Evolutionary conservation across 345 rosid species (phyloP).

Genomic region (Moricandia arvensis): DNA sequence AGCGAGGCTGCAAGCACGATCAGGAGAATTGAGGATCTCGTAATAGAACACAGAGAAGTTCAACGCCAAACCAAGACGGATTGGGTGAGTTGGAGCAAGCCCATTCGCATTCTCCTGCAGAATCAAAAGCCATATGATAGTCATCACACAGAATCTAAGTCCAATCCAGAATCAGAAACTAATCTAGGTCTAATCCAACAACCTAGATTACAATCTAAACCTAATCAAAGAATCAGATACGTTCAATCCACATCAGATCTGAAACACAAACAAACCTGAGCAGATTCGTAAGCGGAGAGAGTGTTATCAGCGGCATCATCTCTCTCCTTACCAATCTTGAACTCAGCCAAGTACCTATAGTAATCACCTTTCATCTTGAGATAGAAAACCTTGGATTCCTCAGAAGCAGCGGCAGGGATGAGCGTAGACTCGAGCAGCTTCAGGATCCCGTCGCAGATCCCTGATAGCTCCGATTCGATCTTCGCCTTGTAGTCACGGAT

Average conservation of each 20-base stretch:
- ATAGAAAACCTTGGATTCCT: constrained; percentile 81
- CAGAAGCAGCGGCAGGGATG: constrained; percentile 59
- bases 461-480: constrained; percentile 74
- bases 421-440: constrained; percentile 72
- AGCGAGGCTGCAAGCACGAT: constrained; percentile 86
- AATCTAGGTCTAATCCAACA: neutral
- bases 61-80: constrained; percentile 80
- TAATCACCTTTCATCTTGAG: constrained; percentile 88
- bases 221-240: neutral
- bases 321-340: constrained; percentile 72
- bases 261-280: constrained; percentile 58
- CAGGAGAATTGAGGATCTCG: constrained; percentile 85
- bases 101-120: constrained; percentile 72
- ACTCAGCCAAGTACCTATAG: constrained; percentile 84
- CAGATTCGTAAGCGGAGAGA: constrained; percentile 71
- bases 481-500: constrained; percentile 75
- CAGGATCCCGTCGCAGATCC: constrained; percentile 80
- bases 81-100: constrained; percentile 84
- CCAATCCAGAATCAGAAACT: neutral
- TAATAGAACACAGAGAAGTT: constrained; percentile 87
- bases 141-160: no score
- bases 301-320: constrained; percentile 81
- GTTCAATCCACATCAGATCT: neutral
- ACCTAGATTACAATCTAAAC: neutral
- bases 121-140: neutral